phyloP scores from a whole-genome alignment of 331 rosid species.

The Saraca asoca region DNA sequence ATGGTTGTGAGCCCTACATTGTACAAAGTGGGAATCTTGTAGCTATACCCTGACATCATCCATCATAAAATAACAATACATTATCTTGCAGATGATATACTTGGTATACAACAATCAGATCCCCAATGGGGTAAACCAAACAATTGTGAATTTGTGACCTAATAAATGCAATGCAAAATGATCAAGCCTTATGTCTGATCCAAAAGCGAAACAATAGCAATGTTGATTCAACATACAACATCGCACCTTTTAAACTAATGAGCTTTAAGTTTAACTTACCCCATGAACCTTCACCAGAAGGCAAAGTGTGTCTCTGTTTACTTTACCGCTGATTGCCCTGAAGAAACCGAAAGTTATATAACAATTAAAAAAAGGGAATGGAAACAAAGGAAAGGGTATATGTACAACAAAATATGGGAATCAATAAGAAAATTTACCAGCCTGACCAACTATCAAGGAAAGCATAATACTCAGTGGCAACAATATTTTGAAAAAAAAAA shows the following conservation, averaged over 20 bases:
- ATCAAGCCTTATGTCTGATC: constrained; percentile 19
- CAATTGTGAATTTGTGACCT: neutral
- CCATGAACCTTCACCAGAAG: constrained; percentile 77
- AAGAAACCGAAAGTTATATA: constrained; percentile 14
- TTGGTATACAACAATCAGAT: constrained; percentile 12
- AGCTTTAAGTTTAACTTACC: constrained; percentile 59
- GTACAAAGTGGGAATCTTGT: constrained; percentile 10
- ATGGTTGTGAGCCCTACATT: constrained; percentile 21
- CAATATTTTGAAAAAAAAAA: neutral
- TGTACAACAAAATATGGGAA: constrained; percentile 17
- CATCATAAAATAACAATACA: constrained; percentile 4
- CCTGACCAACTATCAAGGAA: neutral
- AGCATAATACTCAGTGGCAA: constrained; percentile 9
- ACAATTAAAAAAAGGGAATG: constrained; percentile 2
- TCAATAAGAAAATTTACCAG: constrained; percentile 12
- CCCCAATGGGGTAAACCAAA: constrained; percentile 1
- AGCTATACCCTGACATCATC: constrained; percentile 21
- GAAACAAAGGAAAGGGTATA: constrained; percentile 10
- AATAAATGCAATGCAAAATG: constrained; percentile 26
- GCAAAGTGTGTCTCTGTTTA: constrained; percentile 71
- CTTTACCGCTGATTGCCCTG: constrained; percentile 79
- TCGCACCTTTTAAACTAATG: constrained; percentile 6
- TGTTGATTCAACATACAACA: constrained; percentile 30
- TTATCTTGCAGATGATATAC: constrained; percentile 23
- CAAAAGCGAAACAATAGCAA: constrained; percentile 13